Percentiles rank a stretch among this genome's conserved stretches.
phyloP scores from a whole-genome alignment of 148 eudicot genomes.

The Chenopodium quinoa region DNA sequence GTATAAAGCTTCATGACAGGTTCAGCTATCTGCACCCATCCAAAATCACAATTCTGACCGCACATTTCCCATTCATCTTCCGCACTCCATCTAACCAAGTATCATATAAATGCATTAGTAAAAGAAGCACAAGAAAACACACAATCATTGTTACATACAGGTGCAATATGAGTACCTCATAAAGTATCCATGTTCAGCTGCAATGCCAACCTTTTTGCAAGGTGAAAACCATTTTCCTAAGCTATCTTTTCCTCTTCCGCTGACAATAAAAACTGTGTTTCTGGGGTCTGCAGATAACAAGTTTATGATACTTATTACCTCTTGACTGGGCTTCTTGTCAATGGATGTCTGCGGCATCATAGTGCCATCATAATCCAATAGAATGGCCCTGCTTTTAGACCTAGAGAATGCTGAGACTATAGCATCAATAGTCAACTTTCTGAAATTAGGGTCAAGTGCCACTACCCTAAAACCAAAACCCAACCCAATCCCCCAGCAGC shows the following conservation, averaged over 20 bases:
- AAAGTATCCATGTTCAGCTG: constrained; percentile 50
- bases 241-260: constrained; percentile 36
- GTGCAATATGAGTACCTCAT: constrained; percentile 29
- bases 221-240: constrained; percentile 43
- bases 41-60: constrained; percentile 34
- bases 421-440: constrained; percentile 36
- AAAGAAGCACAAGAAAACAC: neutral
- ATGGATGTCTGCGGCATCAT: constrained; percentile 40
- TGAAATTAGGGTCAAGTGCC: constrained; percentile 38
- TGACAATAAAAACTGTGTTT: constrained; percentile 41
- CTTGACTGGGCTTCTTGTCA: constrained; percentile 35
- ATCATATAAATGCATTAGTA: neutral
- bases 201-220: constrained; percentile 43
- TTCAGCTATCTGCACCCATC: constrained; percentile 37
- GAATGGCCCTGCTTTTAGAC: constrained; percentile 37
- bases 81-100: constrained; percentile 28
- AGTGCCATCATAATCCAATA: constrained; percentile 45
- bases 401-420: constrained; percentile 35
- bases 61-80: constrained; percentile 31
- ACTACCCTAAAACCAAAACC: constrained; percentile 46
- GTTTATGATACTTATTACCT: constrained; percentile 30
- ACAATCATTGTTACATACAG: neutral
- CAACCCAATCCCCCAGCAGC: constrained; percentile 43
- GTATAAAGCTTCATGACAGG: constrained; percentile 34
- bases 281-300: constrained; percentile 28